phyloP scores from a whole-genome alignment of 129 eudicot species.

The Helichrysum umbraculigerum region DNA sequence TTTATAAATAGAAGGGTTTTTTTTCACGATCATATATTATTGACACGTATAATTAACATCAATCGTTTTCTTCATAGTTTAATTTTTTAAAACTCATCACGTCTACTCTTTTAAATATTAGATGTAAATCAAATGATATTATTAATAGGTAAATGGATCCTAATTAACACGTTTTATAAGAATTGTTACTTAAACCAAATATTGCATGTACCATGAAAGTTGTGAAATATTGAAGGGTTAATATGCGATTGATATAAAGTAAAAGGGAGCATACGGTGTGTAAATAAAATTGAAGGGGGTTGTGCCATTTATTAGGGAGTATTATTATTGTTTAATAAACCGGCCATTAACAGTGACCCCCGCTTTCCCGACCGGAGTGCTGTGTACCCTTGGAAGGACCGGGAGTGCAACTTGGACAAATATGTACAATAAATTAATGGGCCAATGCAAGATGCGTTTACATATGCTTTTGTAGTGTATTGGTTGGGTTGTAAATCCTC shows the following conservation, averaged over 20 bases:
- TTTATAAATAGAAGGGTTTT: too few relatives aligned
- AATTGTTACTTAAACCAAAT: too few relatives aligned
- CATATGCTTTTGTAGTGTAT: slow-evolving; percentile 1
- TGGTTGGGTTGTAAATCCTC: too few relatives aligned
- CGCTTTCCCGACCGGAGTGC: slow-evolving; percentile 45
- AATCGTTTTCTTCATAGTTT: too few relatives aligned
- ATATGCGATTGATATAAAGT: neutral
- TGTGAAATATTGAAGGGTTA: neutral
- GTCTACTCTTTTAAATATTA: too few relatives aligned
- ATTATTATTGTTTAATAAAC: neutral
- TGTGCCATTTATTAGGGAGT: neutral
- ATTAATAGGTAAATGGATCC: too few relatives aligned
- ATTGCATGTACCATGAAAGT: too few relatives aligned
- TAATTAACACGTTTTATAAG: too few relatives aligned
- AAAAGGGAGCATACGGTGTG: neutral
- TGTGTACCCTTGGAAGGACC: slow-evolving; percentile 45
- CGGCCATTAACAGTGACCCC: slow-evolving; percentile 45
- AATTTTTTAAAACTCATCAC: too few relatives aligned
- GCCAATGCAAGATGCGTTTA: slow-evolving; percentile 5
- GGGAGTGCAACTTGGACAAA: slow-evolving; percentile 30
- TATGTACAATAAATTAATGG: slow-evolving; percentile 17
- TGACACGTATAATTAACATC: too few relatives aligned
- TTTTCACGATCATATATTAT: too few relatives aligned
- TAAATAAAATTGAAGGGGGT: slow-evolving; percentile 6
- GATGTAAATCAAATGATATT: too few relatives aligned